Conservation (phyloP, 2,329 filamentous ascomycete genomes). For the Phyllosticta citrichinensis region DNA sequence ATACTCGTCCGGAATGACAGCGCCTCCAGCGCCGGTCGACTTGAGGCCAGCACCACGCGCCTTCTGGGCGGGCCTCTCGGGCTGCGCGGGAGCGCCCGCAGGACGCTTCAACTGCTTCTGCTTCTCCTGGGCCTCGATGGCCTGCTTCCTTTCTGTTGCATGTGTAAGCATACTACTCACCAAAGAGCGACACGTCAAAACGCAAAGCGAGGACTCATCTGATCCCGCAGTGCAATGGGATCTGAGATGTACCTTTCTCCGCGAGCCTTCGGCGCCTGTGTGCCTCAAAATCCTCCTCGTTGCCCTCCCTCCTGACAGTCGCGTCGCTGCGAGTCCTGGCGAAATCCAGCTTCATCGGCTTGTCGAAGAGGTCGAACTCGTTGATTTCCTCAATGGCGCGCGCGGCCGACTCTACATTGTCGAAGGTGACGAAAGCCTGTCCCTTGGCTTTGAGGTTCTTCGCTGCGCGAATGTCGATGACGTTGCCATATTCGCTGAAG, state of each 20-base stretch:
- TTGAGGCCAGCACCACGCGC: constrained; percentile 63
- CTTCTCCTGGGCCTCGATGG: constrained; percentile 66
- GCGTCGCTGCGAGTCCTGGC: constrained; percentile 81
- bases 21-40: constrained; percentile 54
- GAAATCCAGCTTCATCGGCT: constrained; percentile 76
- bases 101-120: constrained; percentile 66
- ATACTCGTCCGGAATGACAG: constrained; percentile 92
- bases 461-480: constrained; percentile 80
- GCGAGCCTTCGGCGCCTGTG: constrained; percentile 78
- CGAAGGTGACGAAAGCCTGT: constrained; percentile 91
- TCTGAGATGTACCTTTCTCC: constrained; percentile 63
- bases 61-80: constrained; percentile 57
- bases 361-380: constrained; percentile 86
- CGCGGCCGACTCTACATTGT: constrained; percentile 65
- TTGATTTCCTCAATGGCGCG: constrained; percentile 81
- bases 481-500: constrained; percentile 79
- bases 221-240: constrained; percentile 5
- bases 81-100: constrained; percentile 35
- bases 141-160: constrained; percentile 61
- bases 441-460: constrained; percentile 86
- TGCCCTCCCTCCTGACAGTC: constrained; percentile 65
- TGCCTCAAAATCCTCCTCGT: constrained; percentile 68
- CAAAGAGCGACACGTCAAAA: background rate
- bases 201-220: constrained; percentile 6
- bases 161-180: background rate